Base-by-base conservation (phyloP, 148 eudicot species). In the Silene conica region DNA sequence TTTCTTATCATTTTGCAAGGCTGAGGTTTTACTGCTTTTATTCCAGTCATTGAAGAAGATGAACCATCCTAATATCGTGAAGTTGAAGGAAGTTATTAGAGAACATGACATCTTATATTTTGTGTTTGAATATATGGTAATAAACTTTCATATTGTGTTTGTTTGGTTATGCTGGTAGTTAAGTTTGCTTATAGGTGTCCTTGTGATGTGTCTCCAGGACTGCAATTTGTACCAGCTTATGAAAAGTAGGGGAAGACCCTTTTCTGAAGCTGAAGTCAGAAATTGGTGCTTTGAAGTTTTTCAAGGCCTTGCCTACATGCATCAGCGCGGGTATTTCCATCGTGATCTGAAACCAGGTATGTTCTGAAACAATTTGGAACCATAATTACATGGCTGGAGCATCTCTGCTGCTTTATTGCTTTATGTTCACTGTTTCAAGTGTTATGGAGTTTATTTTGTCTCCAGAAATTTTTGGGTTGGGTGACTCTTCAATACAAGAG, bases 271-370 rank as follows among this genome's bases (percentile, higher is more conserved):
- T 69, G 98, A 95, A 81, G 87, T 95, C n/a, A 87, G 89, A 83
- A 88, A 84, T 74, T 95, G 97, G 93, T 95, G 88, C 83, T 90
- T 85, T 85, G 96, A 95, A 87, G 96, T 95, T 56, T 95, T 95
- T 85, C 97, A 95, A 80, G 98, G 96, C 68, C 97, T 92, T 81
- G 90, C 92, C 61, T 92, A 90, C 86, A 89, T 95, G 87, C 98
- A 95, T 74, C 90, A 92, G 77, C 92, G 89, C 71, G 98, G 97
- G 52, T 95, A 92, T 85, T 92, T 95, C 68, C 98, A 95, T 77
- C 96, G 97, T 52, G 98, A 95, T 80, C 92, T 94, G 21, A 94
- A 94, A 74, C 98, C 97, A 88, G 97, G 97, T 90, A 76, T 76
- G 18, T 13, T 60, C 41, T 22, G 43, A 64, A 68, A 43, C 59